phyloP scores from a whole-genome alignment of 768 basidiomycete species.

The Suillus brevipes region DNA sequence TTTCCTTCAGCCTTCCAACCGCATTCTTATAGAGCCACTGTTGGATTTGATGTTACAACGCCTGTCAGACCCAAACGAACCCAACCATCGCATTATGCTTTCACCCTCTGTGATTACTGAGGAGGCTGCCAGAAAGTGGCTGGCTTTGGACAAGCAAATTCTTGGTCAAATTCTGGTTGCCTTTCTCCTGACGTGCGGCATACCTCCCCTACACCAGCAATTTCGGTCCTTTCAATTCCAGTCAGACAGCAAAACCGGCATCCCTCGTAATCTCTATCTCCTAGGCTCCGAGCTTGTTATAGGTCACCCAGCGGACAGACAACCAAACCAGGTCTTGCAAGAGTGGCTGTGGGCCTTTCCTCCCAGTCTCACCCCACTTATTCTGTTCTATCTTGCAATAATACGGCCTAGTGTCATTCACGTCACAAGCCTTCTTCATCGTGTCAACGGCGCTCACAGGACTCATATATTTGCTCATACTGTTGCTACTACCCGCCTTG shows the following conservation, averaged over 20 bases:
- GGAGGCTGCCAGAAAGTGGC: not conserved
- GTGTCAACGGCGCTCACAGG: not conserved
- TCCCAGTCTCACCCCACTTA: not conserved
- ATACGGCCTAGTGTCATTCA: not conserved
- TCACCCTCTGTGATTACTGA: not conserved
- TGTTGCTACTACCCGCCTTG: not conserved
- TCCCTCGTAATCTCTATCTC: not conserved
- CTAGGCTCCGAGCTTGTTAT: not conserved
- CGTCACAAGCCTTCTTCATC: not conserved
- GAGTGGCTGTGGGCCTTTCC: not conserved
- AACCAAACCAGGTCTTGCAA: not conserved
- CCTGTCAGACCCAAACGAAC: not conserved
- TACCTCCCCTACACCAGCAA: not conserved
- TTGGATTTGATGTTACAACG: not conserved
- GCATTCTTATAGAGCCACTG: not conserved
- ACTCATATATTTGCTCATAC: not conserved
- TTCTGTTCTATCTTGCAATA: not conserved
- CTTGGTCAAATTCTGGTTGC: not conserved
- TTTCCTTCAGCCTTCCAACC: not conserved
- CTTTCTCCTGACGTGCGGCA: not conserved
- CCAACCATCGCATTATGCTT: not conserved
- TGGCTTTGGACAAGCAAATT: not conserved
- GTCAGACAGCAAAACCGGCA: not conserved
- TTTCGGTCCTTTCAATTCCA: not conserved
- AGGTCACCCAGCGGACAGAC: not conserved